Base-by-base conservation (phyloP, 2,329 filamentous ascomycete species). In the Colletotrichum acutatum region DNA sequence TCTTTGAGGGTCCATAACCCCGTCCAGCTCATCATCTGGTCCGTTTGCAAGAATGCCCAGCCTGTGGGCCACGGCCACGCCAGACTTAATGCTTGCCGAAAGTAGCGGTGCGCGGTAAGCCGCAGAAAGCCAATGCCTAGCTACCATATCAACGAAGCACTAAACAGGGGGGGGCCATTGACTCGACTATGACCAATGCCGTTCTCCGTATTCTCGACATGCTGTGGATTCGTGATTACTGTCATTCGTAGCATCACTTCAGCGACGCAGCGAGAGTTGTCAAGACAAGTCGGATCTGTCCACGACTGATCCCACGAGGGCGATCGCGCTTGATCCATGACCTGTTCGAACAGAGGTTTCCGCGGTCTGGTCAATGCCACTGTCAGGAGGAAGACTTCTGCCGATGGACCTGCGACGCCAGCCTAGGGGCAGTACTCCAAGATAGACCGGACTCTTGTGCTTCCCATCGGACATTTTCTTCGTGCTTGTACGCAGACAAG, bases 401-500 rank as follows among this genome's bases (percentile, higher is more conserved):
- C 19, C 60, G 54, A 65, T 61, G 58, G 46, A 32, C 46, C 56
- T 42, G 42, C 24, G 34, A 46, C 28, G 46, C 42, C 56, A 65
- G 34, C 19, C 19, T n/a, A 52, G 24, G 64, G 63, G 60, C 56
- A 56, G 54, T 34, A 37, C 52, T 6, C 46, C 64, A 52, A 30
- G 54, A 66, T 62, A 46, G 54, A 52, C 24, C 37, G 32, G 53
- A 22, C 26, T 63, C 32, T 71, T 60, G 73, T 74, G 66, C 71
- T 74, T 58, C 70, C 56, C 46, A 66, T 74, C 73, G 73, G 73
- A 71, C 70, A 74, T 68, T 75, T 71, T 75, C 59, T 30, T 74
- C 81, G 80, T 81, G 78, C 77, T 82, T 84, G 84, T 84, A 82
- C 82, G 71, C 80, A 77, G 75, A 76, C 76, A 78, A 76, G 79